Evolutionary conservation across 2,329 filamentous ascomycete genomes (phyloP), one percentile per base, ranked within the genome.

Genomic region (Cladophialophora psammophila): DNA sequence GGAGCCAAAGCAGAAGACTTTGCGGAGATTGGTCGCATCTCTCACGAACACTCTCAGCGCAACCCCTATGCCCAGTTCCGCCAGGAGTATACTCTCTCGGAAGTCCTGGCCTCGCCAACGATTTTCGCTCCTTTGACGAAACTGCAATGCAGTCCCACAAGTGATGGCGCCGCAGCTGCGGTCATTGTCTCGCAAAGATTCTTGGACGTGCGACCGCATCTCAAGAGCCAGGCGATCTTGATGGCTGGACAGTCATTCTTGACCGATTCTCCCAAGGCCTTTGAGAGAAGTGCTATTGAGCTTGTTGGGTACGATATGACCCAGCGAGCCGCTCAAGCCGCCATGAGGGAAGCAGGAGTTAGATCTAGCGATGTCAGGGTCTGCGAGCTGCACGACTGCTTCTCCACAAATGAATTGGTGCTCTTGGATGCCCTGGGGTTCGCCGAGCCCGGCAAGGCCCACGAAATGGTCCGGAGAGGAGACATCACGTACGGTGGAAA

Each of bases 311-410:
- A 90, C 78, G 89, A 90, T 71, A 98, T 97, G 94, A 90, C 88
- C 12, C 84, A 88, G 76, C 81, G 84, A 59, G 94, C 94, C 0
- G 89, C 88, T 4, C 79, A 83, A 66, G 82, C 83, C 0, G 94
- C 94, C 15, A 83, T 91, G 68, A 83, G 80, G 38, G 92, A 98
- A 80, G 93, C 93, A 0, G 82, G 91, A 66, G 85, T 88, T 2
- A 80, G 80, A 5, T 81, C 91, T 0, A 79, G 82, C 38, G 91
- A 96, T 72, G 85, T 94, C 71, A 88, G 91, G 75, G 91, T 98
- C 15, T 93, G 92, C 76, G 94, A 98, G 82, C 84, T 98, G 69
- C 95, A 98, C 81, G 95, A 98, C 82, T 98, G 95, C 83, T 98
- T 98, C 86, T 93, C 89, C 18, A 90, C 94, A 31, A 98, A 98